Conservation (phyloP, 176 grass and related monocot genomes). For the Echinochloa phyllopogon region DNA sequence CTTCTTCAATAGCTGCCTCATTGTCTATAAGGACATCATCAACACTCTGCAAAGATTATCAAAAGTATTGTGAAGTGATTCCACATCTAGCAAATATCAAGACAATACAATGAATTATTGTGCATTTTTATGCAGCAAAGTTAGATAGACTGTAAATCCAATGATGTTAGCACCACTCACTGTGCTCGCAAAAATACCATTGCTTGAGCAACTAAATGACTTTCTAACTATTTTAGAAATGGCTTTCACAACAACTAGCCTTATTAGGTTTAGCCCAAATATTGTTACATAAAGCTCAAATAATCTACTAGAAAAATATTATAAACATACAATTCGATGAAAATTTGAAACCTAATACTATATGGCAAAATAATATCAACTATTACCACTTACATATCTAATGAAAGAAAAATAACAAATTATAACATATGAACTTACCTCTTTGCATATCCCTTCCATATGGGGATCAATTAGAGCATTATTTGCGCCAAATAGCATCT, state of each 20-base stretch:
- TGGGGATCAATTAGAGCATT: conserved; percentile 18
- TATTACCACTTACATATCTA: neutral
- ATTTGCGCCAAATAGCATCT: conserved; percentile 35
- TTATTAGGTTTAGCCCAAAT: conserved; percentile 18
- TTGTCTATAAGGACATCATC: conserved; percentile 60
- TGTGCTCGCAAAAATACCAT: neutral
- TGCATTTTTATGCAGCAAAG: neutral
- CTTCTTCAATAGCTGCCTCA: conserved; percentile 31
- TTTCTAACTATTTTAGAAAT: neutral
- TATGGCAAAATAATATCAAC: neutral
- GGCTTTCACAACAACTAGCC: neutral
- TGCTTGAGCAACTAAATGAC: neutral
- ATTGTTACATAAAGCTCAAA: conserved; percentile 18
- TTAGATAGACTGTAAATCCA: neutral
- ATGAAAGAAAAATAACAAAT: neutral
- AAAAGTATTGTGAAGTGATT: neutral
- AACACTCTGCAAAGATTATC: conserved; percentile 36
- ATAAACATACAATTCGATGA: neutral
- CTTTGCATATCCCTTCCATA: conserved; percentile 32
- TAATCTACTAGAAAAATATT: conserved; percentile 30
- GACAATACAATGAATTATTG: neutral
- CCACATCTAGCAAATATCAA: neutral
- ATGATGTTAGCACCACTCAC: neutral
- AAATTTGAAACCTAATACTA: neutral
- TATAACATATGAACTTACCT: conserved; percentile 42